These are phyloP conservation scores for Rachicladosporium sp. DNA, from an alignment of 2,329 filamentous ascomycete genomes.

Conservation along the genomic window DNA sequence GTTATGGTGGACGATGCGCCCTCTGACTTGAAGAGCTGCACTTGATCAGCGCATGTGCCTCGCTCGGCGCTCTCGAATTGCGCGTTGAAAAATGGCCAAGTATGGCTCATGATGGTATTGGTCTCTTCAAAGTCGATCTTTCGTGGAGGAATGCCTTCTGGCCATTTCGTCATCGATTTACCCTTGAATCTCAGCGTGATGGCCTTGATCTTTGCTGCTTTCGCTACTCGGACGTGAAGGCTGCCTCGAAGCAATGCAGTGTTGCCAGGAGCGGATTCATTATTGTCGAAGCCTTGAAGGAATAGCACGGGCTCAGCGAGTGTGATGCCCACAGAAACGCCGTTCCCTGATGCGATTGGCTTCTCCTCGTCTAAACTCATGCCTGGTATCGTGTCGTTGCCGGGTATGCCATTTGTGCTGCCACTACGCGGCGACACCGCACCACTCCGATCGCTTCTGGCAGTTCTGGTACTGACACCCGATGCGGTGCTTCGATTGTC, in stretches of 20 bases:
- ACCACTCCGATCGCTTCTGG: slow-evolving; percentile 5
- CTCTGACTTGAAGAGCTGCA: slow-evolving; percentile 40
- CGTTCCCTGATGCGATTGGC: slow-evolving; percentile 67
- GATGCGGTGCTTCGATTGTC: slow-evolving; percentile 14
- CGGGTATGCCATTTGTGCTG: slow-evolving; percentile 4
- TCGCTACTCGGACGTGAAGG: slow-evolving; percentile 68
- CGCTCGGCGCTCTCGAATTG: slow-evolving; percentile 47
- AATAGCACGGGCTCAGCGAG: slow-evolving; percentile 73
- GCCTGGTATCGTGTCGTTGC: slow-evolving; percentile 13
- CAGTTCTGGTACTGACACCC: slow-evolving; percentile 1
- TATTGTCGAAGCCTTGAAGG: slow-evolving; percentile 65
- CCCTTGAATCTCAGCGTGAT: slow-evolving; percentile 79
- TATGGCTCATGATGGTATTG: slow-evolving; percentile 76
- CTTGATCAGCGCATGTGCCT: slow-evolving; percentile 50
- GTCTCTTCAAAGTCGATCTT: slow-evolving; percentile 77
- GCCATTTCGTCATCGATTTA: slow-evolving; percentile 84
- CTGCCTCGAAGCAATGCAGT: slow-evolving; percentile 79
- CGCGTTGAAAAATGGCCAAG: slow-evolving; percentile 84
- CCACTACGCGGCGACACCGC: slow-evolving; percentile 3
- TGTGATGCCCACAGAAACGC: slow-evolving; percentile 59
- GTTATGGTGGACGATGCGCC: slow-evolving; percentile 23
- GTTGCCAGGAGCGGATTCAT: slow-evolving; percentile 48
- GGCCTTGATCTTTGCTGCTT: slow-evolving; percentile 85
- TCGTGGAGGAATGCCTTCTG: slow-evolving; percentile 79
- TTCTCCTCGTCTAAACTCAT: slow-evolving; percentile 40